Evolutionary conservation across 805 yeast genomes (phyloP), one percentile per base, ranked within the genome.

Genomic region (Pichia californica): DNA sequence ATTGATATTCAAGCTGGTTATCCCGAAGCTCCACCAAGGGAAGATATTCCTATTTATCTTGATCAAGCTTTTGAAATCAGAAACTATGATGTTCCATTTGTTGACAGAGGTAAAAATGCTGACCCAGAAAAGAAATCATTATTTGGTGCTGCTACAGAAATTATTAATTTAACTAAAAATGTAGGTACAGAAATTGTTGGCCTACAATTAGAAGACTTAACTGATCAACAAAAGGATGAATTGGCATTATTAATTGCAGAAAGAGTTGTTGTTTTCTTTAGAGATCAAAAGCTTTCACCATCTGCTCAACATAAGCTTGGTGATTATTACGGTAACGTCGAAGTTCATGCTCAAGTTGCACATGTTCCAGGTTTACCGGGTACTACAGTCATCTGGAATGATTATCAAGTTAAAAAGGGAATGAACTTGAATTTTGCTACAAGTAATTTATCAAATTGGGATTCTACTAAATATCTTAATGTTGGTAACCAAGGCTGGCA

Each of bases 161-260:
- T 73, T 16, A 64, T 48, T 28, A 46, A 73, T 46, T 58, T 73
- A 42, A 69, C 77, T 36, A 68, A 67, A 43, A 66, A 69, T 45
- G 56, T 73, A 49, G 78, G 78, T 40, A 73, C 77, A 16, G 77
- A 71, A 49, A 62, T 73, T 40, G 64, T 67, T 28, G 77, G 77
- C 9, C 56, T 73, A 23, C 74, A 73, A 52, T 56, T 73, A 37
- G 54, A 59, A 3, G 71, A 70, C 25, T 58, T 73, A 40, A 63
- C 55, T 31, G 67, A 71, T 46, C 46, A 62, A 52, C 77, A 73
- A 54, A 61, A 56, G 40, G 73, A 73, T 51, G 76, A 73, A 53
- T 58, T 73, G 37, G 77, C 76, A 2, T 55, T 70, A 7, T 55
- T 73, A 35, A 57, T 70, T 29, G 72, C 76, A 21, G 74, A 69